Evolutionary conservation across 2,329 filamentous ascomycete genomes (phyloP).

Genomic region (Colletotrichum limetticola): DNA sequence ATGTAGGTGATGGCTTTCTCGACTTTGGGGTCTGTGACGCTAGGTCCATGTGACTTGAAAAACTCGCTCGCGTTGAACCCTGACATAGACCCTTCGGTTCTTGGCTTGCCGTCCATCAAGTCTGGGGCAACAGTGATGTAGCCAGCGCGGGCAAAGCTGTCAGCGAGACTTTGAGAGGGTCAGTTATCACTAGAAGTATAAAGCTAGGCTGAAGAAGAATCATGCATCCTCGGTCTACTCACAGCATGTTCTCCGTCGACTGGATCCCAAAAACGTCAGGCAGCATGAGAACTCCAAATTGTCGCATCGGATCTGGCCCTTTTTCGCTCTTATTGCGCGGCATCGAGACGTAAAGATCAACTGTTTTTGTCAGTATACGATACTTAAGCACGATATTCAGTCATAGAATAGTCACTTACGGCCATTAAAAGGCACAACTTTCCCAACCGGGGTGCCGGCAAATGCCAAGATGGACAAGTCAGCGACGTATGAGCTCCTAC

Average conservation of each 20-base stretch:
- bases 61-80: conserved; percentile 53
- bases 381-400: neutral
- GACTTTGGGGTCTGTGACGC: conserved; percentile 57
- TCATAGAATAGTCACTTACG: neutral
- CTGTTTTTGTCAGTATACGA: neutral
- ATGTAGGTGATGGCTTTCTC: conserved; percentile 56
- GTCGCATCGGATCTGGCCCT: neutral
- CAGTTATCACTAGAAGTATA: neutral
- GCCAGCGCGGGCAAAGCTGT: conserved; percentile 74
- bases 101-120: conserved; percentile 69
- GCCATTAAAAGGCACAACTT: neutral
- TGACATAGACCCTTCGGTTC: conserved; percentile 48
- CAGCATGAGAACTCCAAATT: conserved; percentile 33
- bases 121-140: conserved; percentile 75
- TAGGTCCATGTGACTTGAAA: conserved; percentile 50
- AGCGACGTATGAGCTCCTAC: neutral
- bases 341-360: conserved; percentile 19
- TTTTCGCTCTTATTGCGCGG: conserved; percentile 10
- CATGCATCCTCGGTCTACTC: neutral
- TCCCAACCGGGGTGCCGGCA: conserved; percentile 16
- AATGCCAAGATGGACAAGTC: conserved; percentile 25
- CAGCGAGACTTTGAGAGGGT: conserved; percentile 57
- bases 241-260: conserved; percentile 36
- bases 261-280: conserved; percentile 51
- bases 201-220: too few species aligned